Percentiles rank a stretch among this genome's conserved stretches.
These are phyloP conservation scores for Paecilomyces variotii DNA, from an alignment of 2,329 filamentous ascomycete species.

Conservation along the genomic window DNA sequence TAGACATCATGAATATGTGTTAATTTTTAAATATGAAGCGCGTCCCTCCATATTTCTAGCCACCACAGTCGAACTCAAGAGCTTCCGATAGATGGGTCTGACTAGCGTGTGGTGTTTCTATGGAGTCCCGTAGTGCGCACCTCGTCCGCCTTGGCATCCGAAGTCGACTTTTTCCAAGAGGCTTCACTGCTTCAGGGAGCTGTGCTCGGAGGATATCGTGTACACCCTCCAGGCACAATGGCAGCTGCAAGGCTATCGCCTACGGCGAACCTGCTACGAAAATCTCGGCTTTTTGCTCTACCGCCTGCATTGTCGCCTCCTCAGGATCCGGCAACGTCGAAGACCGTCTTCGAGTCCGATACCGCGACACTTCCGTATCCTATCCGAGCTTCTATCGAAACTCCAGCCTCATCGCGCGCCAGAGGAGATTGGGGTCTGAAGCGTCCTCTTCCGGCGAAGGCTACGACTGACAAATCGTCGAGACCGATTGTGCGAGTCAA, in stretches of 20 bases:
- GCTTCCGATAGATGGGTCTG: background rate
- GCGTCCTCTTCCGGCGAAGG: slow-evolving; percentile 67
- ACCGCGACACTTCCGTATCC: slow-evolving; percentile 70
- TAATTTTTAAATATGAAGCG: too few relatives aligned
- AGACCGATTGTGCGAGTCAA: slow-evolving; percentile 70
- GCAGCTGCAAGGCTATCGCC: slow-evolving; percentile 45
- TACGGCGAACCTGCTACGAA: slow-evolving; percentile 64
- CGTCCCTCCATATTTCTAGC: background rate
- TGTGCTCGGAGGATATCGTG: slow-evolving; percentile 10
- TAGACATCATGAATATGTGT: too few relatives aligned
- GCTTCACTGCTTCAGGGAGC: slow-evolving; percentile 5
- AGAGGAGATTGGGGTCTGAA: slow-evolving; percentile 93
- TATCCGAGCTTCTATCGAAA: slow-evolving; percentile 74
- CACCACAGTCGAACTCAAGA: background rate
- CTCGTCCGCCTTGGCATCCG: slow-evolving; percentile 12
- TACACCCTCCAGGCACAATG: slow-evolving; percentile 28
- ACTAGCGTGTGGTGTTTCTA: slow-evolving; percentile 11
- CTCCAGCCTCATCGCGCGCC: slow-evolving; percentile 61
- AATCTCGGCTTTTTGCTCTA: slow-evolving; percentile 83
- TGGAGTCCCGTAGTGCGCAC: slow-evolving; percentile 13
- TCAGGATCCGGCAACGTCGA: slow-evolving; percentile 41
- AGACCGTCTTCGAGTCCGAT: slow-evolving; percentile 48
- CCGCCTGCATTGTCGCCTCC: slow-evolving; percentile 66
- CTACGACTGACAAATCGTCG: slow-evolving; percentile 59
- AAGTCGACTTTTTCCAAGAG: slow-evolving; percentile 26